These are phyloP conservation scores for Gypsophila paniculata DNA, from an alignment of 179 eudicot species.

Conservation along the genomic window DNA sequence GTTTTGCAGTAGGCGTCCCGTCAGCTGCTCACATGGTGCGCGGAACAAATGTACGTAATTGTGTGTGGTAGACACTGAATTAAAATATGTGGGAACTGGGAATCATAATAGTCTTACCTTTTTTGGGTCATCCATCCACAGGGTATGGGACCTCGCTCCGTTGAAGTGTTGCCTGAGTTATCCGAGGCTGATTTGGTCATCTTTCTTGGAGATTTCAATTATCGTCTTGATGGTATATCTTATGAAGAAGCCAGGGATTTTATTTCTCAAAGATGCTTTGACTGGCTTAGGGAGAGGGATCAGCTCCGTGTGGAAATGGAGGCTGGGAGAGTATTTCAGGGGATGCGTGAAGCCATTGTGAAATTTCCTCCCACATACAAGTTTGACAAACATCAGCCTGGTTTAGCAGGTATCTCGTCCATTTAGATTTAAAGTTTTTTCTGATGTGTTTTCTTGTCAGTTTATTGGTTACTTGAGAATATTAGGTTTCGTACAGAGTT, in stretches of 20 bases:
- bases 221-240: constrained; percentile 89
- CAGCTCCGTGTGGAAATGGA: constrained; percentile 86
- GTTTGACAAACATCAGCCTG: constrained; percentile 82
- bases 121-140: constrained; percentile 31
- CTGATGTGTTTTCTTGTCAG: not conserved
- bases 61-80: constrained; percentile 1
- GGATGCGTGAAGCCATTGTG: constrained; percentile 91
- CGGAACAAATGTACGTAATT: constrained; percentile 57
- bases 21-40: constrained; percentile 66
- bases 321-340: constrained; percentile 93
- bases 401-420: constrained; percentile 67
- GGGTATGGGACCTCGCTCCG: constrained; percentile 43
- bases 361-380: constrained; percentile 94
- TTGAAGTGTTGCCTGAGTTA: constrained; percentile 67
- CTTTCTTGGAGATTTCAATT: constrained; percentile 93
- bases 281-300: constrained; percentile 93
- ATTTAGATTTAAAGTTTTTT: not conserved
- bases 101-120: not conserved
- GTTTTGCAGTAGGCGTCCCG: constrained; percentile 74
- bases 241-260: constrained; percentile 99
- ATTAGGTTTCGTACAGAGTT: too few relatives aligned
- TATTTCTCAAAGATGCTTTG: constrained; percentile 92
- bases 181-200: constrained; percentile 97
- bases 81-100: not conserved
- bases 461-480: not conserved